Evolutionary conservation across 805 yeast genomes (phyloP).

Genomic region (Saccharomycopsis sp.): DNA sequence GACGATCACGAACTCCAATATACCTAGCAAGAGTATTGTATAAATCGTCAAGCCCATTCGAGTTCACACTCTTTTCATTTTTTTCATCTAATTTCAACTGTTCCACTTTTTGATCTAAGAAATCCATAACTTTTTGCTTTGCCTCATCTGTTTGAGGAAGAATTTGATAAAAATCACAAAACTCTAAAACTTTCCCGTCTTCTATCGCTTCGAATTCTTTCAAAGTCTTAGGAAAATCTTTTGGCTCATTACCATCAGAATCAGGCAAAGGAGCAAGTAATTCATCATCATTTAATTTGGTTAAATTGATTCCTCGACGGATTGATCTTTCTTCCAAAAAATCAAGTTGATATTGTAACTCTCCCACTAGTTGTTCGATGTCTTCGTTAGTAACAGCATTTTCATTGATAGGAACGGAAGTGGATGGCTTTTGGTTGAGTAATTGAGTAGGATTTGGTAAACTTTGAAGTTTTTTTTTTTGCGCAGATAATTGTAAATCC

Average conservation of each 20-base stretch:
- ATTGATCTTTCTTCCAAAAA: constrained; percentile 67
- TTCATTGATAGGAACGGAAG: constrained; percentile 1
- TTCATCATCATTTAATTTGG: constrained; percentile 29
- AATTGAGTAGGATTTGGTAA: constrained; percentile 21
- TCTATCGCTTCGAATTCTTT: constrained; percentile 39
- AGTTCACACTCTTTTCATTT: constrained; percentile 23
- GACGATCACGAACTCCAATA: constrained; percentile 50
- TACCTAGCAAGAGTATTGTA: constrained; percentile 59
- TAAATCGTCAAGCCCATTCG: constrained; percentile 40
- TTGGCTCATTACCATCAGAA: constrained; percentile 67
- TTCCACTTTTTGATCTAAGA: constrained; percentile 39
- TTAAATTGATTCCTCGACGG: constrained; percentile 57
- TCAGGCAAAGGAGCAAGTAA: constrained; percentile 60
- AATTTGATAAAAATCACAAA: constrained; percentile 68
- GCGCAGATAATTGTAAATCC: constrained; percentile 51
- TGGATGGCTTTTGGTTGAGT: constrained; percentile 11
- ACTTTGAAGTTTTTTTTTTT: constrained; percentile 30
- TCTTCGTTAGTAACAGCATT: constrained; percentile 70
- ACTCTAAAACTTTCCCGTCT: constrained; percentile 36
- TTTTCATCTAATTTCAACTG: constrained; percentile 25
- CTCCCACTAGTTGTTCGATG: constrained; percentile 76
- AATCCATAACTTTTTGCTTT: constrained; percentile 39
- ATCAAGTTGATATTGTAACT: constrained; percentile 80
- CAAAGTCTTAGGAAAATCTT: constrained; percentile 48
- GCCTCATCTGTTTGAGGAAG: constrained; percentile 54